Base-by-base conservation (phyloP, 495 filamentous ascomycete species). In the Neurospora terricola region DNA sequence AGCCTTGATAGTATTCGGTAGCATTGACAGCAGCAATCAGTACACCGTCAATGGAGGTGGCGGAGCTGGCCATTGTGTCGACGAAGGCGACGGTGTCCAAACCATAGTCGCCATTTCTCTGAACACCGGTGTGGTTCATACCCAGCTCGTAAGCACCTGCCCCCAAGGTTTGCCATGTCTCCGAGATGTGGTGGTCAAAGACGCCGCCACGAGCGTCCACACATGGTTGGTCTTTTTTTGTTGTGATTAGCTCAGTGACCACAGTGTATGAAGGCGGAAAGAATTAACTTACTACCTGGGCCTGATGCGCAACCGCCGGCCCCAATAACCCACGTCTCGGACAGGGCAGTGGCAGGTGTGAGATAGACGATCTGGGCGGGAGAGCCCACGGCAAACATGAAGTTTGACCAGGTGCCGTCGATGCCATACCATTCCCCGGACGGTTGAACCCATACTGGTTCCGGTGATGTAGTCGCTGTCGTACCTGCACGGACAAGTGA, bases 261-360 rank as follows among this genome's bases (percentile, higher is more conserved):
- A 7, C 2, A 14, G 7, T 4, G n/a, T 34, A 11, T 16, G 27
- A 40, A 8, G 21, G 11, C 34, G 11, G 48, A 30, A 18, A n/a
- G 37, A 38, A 5, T n/a, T 12, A 7, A 78, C 80, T 80, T 79
- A 86, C 82, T 66, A 34, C 54, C 54, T 66, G 54, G 54, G 54
- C 54, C 79, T 69, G 78, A 73, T 69, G 74, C 76, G 74, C 89
- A 91, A 70, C 88, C 88, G 14, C 80, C 79, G 5, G 80, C 79
- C 38, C 82, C 81, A 43, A 91, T 82, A 6, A 88, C 85, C 88
- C 88, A 91, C 27, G 86, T 85, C 76, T 89, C 87, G 34, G 86
- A 84, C 48, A 88, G 78, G 14, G 83, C 84, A 4, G 89, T 91
- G 73, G 86, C 88, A 54, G 86, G 82, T 37, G 87, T 83, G 69